Conservation (phyloP, 2,329 filamentous ascomycete genomes). For the Trichophyton equinum region DNA sequence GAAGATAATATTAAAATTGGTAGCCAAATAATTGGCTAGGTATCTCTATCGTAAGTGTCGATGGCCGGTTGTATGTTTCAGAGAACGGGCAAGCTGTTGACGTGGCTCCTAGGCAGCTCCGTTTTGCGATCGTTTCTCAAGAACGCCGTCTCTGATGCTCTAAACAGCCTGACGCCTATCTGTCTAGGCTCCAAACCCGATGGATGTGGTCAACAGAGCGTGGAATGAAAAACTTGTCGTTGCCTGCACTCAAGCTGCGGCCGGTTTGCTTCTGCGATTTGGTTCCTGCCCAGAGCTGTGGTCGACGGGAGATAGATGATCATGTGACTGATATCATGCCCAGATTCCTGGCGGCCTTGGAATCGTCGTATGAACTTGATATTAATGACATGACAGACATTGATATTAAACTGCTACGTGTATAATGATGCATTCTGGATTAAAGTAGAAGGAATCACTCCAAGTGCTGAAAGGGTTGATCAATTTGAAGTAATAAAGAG, state of each 20-base stretch:
- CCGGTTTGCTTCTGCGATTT: neutral
- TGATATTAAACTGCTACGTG: too few relatives aligned
- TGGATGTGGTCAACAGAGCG: neutral
- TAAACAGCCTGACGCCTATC: neutral
- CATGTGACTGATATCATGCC: neutral
- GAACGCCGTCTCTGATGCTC: neutral
- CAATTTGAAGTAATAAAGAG: neutral
- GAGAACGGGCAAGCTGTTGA: neutral
- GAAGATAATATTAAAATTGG: neutral
- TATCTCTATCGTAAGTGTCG: neutral
- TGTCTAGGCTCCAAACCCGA: neutral
- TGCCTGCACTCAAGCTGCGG: neutral
- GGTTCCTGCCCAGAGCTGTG: neutral
- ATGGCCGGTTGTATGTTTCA: neutral
- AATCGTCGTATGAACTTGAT: neutral
- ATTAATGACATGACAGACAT: neutral
- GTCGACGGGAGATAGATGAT: neutral
- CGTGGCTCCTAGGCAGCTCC: constrained; percentile 2
- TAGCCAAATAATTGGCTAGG: neutral
- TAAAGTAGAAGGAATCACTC: neutral
- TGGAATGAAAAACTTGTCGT: neutral
- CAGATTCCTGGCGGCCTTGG: neutral
- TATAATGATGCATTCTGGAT: neutral
- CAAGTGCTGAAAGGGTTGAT: neutral
- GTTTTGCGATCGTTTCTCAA: neutral